Evolutionary conservation across 129 eudicot genomes (phyloP).

Genomic region (Lactuca sativa): DNA sequence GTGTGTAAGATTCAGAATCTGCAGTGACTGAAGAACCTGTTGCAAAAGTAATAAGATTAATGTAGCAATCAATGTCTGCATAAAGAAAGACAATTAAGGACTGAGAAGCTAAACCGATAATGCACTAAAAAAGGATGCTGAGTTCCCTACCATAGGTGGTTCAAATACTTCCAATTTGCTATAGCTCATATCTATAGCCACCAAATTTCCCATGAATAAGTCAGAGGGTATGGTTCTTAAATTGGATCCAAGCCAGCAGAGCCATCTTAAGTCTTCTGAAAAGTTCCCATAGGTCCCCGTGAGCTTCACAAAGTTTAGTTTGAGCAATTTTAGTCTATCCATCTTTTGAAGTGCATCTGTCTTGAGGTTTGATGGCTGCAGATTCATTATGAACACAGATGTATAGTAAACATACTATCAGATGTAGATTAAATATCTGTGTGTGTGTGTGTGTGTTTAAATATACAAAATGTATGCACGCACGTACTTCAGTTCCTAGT

Average conservation of each 20-base stretch:
- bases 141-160: neutral
- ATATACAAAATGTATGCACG: too few relatives aligned
- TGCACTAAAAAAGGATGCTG: too few relatives aligned
- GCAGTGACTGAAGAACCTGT: constrained; percentile 22
- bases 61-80: too few relatives aligned
- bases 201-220: neutral
- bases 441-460: too few relatives aligned
- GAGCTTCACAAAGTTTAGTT: constrained; percentile 17
- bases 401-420: neutral
- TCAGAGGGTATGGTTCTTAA: neutral
- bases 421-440: too few relatives aligned
- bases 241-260: constrained; percentile 23
- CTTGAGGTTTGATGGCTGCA: too few relatives aligned
- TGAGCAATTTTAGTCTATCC: constrained; percentile 8
- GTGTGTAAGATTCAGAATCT: constrained; percentile 30
- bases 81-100: too few relatives aligned
- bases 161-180: too few relatives aligned
- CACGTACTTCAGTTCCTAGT: too few relatives aligned
- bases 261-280: constrained; percentile 17
- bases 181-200: too few relatives aligned
- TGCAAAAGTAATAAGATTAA: neutral
- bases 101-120: too few relatives aligned
- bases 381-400: too few relatives aligned
- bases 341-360: constrained; percentile 19
- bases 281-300: constrained; percentile 12